phyloP scores from a whole-genome alignment of 2,329 filamentous ascomycete species.

The Shiraia bambusicola region DNA sequence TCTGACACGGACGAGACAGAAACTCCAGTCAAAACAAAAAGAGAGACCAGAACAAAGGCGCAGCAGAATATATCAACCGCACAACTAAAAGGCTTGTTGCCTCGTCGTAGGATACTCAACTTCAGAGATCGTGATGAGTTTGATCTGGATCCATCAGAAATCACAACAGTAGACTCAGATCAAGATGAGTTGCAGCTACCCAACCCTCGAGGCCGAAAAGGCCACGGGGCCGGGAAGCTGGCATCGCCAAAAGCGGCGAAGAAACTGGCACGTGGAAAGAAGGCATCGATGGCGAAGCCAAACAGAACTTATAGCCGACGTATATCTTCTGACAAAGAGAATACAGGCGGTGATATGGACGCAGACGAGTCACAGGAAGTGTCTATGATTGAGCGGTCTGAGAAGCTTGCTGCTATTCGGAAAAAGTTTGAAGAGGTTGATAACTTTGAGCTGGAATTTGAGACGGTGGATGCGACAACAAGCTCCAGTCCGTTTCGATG shows the following conservation, averaged over 20 bases:
- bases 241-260: conserved; percentile 27
- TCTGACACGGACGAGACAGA: conserved; percentile 27
- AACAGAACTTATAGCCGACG: conserved; percentile 39
- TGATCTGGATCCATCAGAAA: conserved; percentile 44
- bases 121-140: conserved; percentile 41
- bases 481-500: conserved; percentile 46
- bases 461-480: conserved; percentile 47
- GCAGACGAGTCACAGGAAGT: conserved; percentile 30
- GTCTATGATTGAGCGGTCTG: conserved; percentile 27
- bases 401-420: conserved; percentile 47
- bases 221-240: conserved; percentile 17
- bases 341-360: conserved; percentile 30
- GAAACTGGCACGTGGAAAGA: conserved; percentile 28
- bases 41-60: conserved; percentile 23
- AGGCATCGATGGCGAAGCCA: conserved; percentile 17
- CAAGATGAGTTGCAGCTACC: conserved; percentile 47
- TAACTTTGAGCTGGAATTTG: conserved; percentile 54
- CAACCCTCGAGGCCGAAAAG: conserved; percentile 21
- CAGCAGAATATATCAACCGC: conserved; percentile 46
- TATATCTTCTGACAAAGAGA: conserved; percentile 49
- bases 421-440: conserved; percentile 55
- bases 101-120: conserved; percentile 42
- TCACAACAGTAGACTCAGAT: conserved; percentile 38
- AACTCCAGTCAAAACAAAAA: conserved; percentile 22
- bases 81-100: conserved; percentile 48